A percentile compares a stretch with the other conserved stretches of the same genome.
Conservation (phyloP, 192 early-diverging fungal genomes). For the Phycomyces blakesleeanus region DNA sequence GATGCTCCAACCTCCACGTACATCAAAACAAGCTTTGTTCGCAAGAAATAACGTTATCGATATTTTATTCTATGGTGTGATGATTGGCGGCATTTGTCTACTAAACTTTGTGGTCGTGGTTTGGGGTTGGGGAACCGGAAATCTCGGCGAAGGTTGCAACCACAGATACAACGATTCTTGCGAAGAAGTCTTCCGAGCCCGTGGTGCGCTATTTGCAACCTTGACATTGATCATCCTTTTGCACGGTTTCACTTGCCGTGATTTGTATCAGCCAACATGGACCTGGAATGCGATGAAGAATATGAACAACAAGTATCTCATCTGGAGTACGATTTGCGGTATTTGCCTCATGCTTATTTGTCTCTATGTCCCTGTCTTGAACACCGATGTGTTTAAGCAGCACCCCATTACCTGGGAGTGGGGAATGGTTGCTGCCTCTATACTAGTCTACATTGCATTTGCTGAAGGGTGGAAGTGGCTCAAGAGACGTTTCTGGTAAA, state of each 20-base stretch:
- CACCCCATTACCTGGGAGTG: conserved; percentile 68
- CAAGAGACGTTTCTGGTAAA: conserved; percentile 8
- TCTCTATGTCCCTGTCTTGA: conserved; percentile 66
- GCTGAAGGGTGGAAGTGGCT: conserved; percentile 62
- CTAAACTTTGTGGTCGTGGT: conserved; percentile 61
- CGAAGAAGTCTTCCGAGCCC: conserved; percentile 64
- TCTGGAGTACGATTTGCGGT: conserved; percentile 43
- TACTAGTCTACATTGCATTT: conserved; percentile 58
- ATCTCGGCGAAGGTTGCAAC: conserved; percentile 62
- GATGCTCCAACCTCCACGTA: conserved; percentile 71
- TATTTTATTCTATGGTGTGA: conserved; percentile 63
- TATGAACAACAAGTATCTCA: conserved; percentile 52
- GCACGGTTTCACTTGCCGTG: conserved; percentile 75
- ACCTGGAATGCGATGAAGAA: conserved; percentile 37
- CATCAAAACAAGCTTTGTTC: conserved; percentile 61
- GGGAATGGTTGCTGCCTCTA: conserved; percentile 58
- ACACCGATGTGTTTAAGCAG: conserved; percentile 60
- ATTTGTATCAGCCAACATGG: conserved; percentile 62
- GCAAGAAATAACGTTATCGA: conserved; percentile 61
- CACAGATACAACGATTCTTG: conserved; percentile 45
- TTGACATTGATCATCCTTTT: conserved; percentile 68
- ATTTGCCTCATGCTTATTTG: conserved; percentile 49
- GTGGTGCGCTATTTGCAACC: conserved; percentile 66
- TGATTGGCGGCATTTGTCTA: conserved; percentile 62
- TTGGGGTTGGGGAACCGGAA: conserved; percentile 55